These are phyloP conservation scores for Aphanomyces stellatus DNA, from an alignment of 352 stramenopile species.

Conservation along the genomic window DNA sequence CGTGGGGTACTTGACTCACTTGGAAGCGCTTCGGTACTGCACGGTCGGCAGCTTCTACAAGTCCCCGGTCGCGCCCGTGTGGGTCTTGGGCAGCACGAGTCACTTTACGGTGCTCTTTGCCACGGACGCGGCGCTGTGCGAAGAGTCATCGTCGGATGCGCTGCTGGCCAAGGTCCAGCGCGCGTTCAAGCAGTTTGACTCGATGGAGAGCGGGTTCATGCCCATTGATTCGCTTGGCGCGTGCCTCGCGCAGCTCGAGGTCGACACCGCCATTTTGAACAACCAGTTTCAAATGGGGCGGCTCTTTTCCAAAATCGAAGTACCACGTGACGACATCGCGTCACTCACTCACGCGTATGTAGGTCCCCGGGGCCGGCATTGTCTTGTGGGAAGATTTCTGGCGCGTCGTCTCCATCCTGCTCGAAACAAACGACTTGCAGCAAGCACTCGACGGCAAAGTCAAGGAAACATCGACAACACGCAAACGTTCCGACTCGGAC, in stretches of 20 bases:
- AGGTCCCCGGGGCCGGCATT: slow-evolving; percentile 65
- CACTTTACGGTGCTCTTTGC: slow-evolving; percentile 89
- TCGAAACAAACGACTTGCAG: slow-evolving; percentile 65
- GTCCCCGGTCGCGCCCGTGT: slow-evolving; percentile 75
- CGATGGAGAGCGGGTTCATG: slow-evolving; percentile 86
- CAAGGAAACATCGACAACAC: slow-evolving; percentile 9
- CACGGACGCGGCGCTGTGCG: slow-evolving; percentile 38
- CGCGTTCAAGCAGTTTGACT: slow-evolving; percentile 84
- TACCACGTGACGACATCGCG: slow-evolving; percentile 23
- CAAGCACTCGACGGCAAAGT: slow-evolving; percentile 49
- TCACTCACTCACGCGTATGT: not conserved
- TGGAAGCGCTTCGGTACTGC: slow-evolving; percentile 87
- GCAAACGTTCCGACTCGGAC: slow-evolving; percentile 57
- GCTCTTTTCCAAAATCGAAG: slow-evolving; percentile 43
- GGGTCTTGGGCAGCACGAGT: slow-evolving; percentile 82
- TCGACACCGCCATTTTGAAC: slow-evolving; percentile 36
- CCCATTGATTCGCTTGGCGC: slow-evolving; percentile 42
- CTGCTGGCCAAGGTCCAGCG: slow-evolving; percentile 81
- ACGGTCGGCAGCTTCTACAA: slow-evolving; percentile 89
- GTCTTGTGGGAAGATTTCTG: slow-evolving; percentile 91
- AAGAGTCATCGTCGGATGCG: slow-evolving; percentile 56
- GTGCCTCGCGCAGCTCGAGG: slow-evolving; percentile 58
- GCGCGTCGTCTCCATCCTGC: slow-evolving; percentile 69
- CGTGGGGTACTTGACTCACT: slow-evolving; percentile 83
- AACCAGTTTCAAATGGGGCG: slow-evolving; percentile 64